Percentiles rank a stretch among this genome's conserved stretches.
Conservation (phyloP, 2,329 filamentous ascomycete species). For the Cercospora sp. region DNA sequence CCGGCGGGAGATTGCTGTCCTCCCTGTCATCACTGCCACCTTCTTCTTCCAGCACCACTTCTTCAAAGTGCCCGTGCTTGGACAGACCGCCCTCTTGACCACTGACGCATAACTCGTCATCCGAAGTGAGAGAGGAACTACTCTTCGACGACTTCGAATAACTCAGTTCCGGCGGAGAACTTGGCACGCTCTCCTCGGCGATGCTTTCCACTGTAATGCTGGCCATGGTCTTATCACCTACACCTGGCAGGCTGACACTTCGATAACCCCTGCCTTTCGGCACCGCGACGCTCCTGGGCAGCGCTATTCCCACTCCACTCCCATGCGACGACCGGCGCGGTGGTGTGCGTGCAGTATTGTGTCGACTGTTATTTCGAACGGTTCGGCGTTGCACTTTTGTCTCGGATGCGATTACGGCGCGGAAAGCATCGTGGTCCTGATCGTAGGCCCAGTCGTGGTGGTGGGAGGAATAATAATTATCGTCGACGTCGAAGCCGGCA, state of each 20-base stretch:
- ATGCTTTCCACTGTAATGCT: slow-evolving; percentile 26
- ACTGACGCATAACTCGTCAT: slow-evolving; percentile 44
- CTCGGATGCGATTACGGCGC: slow-evolving; percentile 23
- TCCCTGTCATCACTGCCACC: slow-evolving; percentile 46
- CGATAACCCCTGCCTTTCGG: slow-evolving; percentile 18
- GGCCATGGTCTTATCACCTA: slow-evolving; percentile 20
- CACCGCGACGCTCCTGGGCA: slow-evolving; percentile 25
- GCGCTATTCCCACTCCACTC: slow-evolving; percentile 15
- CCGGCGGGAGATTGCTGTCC: slow-evolving; percentile 45
- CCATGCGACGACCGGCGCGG: slow-evolving; percentile 11
- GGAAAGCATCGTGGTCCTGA: slow-evolving; percentile 28
- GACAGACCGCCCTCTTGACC: slow-evolving; percentile 44
- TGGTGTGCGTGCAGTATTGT: not conserved
- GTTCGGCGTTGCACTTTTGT: not conserved
- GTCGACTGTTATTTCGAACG: not conserved
- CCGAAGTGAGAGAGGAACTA: slow-evolving; percentile 71
- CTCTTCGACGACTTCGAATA: slow-evolving; percentile 88
- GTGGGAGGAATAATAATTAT: slow-evolving; percentile 3
- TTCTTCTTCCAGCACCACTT: slow-evolving; percentile 77
- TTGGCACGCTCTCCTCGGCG: slow-evolving; percentile 26
- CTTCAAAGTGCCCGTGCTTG: slow-evolving; percentile 85
- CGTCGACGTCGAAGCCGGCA: slow-evolving; percentile 8
- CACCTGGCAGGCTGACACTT: slow-evolving; percentile 22
- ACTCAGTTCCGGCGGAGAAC: slow-evolving; percentile 48
- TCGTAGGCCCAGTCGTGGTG: slow-evolving; percentile 7